A percentile compares a stretch with the other conserved stretches of the same genome.
Evolutionary conservation across 441 rosid genomes (phyloP).

Genomic region (Jatropha podagrica): DNA sequence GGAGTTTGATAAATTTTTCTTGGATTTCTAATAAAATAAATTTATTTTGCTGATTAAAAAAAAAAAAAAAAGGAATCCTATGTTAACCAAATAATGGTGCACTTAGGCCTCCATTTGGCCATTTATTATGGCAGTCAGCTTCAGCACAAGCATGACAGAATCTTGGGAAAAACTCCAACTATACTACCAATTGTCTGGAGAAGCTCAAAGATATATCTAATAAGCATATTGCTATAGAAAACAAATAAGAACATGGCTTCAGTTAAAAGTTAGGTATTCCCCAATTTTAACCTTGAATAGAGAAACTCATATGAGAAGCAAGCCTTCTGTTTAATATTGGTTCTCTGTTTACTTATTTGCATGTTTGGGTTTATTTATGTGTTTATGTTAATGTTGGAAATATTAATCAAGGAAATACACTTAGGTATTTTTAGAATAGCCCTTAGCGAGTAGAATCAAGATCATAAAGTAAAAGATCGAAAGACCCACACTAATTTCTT

Average conservation of each 20-base stretch:
- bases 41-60: too few relatives aligned
- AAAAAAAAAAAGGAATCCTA: not conserved
- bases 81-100: not conserved
- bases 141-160: not conserved
- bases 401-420: not conserved
- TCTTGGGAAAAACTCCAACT: not conserved
- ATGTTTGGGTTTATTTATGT: not conserved
- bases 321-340: not conserved
- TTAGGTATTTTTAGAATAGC: conserved; percentile 5
- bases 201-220: not conserved
- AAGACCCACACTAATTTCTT: conserved; percentile 71
- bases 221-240: not conserved
- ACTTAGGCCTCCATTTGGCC: not conserved
- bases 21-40: too few relatives aligned
- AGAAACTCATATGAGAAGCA: not conserved
- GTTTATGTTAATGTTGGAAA: not conserved
- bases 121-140: not conserved
- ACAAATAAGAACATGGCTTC: not conserved
- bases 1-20: too few relatives aligned
- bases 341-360: not conserved
- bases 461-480: conserved; percentile 3
- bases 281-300: not conserved
- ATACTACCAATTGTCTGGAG: not conserved
- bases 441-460: conserved; percentile 11
- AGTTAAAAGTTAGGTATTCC: not conserved